A percentile compares a stretch with the other conserved stretches of the same genome.
phyloP scores from a whole-genome alignment of 768 basidiomycete species.

The Leccinum rimulosum region DNA sequence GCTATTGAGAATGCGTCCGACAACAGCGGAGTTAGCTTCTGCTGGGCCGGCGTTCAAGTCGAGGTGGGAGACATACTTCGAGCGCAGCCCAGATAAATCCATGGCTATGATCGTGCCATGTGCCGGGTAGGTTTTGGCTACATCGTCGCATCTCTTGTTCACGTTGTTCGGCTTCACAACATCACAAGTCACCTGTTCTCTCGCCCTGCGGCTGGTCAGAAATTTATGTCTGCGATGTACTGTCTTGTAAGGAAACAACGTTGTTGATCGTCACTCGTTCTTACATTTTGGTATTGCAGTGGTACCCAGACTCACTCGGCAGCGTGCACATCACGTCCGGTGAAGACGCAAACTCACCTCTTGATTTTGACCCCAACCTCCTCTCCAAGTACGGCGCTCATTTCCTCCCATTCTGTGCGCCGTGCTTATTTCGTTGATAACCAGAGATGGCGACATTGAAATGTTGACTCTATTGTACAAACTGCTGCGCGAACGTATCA shows the following conservation, averaged over 20 bases:
- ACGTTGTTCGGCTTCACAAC: constrained; percentile 3
- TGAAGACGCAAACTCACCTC: constrained; percentile 38
- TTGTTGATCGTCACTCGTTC: background rate
- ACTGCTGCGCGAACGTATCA: constrained; percentile 47
- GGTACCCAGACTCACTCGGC: constrained; percentile 48
- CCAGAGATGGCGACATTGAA: constrained; percentile 37
- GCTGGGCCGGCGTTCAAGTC: constrained; percentile 44
- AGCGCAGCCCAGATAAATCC: constrained; percentile 52
- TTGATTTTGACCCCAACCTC: constrained; percentile 47
- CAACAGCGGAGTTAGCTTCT: constrained; percentile 42
- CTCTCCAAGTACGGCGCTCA: constrained; percentile 37
- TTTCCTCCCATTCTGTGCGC: background rate
- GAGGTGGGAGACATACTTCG: constrained; percentile 53
- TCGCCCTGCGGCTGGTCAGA: constrained; percentile 16
- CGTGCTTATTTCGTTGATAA: background rate
- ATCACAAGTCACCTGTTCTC: constrained; percentile 25
- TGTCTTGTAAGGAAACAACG: constrained; percentile 30
- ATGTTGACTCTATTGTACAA: constrained; percentile 55
- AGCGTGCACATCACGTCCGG: constrained; percentile 47
- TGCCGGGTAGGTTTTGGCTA: constrained; percentile 36
- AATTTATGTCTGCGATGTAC: constrained; percentile 30
- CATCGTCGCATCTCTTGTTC: background rate
- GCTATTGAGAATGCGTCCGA: constrained; percentile 54
- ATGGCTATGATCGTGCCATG: constrained; percentile 42
- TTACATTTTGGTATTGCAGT: constrained; percentile 12